These are phyloP conservation scores for Amanita muscaria DNA, from an alignment of 768 basidiomycete species.

Conservation along the genomic window DNA sequence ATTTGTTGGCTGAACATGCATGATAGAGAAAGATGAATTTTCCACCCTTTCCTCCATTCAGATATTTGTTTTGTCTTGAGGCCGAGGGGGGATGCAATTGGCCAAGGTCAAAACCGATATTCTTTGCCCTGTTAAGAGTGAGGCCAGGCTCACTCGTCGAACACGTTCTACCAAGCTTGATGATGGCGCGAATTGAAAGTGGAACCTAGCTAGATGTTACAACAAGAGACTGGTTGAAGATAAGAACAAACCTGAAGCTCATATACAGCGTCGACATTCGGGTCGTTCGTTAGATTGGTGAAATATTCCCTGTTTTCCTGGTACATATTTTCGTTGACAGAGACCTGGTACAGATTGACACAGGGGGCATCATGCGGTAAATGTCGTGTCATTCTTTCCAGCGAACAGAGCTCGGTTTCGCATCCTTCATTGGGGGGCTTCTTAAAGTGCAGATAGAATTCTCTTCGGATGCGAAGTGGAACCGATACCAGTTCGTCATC, in stretches of 20 bases:
- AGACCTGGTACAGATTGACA: constrained; percentile 73
- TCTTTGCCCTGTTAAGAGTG: constrained; percentile 77
- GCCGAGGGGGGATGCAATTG: constrained; percentile 63
- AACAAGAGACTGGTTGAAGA: background rate
- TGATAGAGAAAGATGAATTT: constrained; percentile 90
- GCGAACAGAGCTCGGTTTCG: constrained; percentile 55
- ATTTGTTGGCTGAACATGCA: constrained; percentile 59
- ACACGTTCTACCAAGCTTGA: constrained; percentile 83
- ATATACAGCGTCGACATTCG: constrained; percentile 90
- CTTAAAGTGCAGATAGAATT: constrained; percentile 91
- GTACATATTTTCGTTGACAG: constrained; percentile 78
- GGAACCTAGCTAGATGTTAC: constrained; percentile 50
- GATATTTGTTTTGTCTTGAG: constrained; percentile 58
- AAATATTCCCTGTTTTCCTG: constrained; percentile 85
- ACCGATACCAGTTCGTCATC: constrained; percentile 73
- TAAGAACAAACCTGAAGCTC: constrained; percentile 68
- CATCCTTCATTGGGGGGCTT: constrained; percentile 59
- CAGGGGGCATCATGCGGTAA: constrained; percentile 75
- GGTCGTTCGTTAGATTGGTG: constrained; percentile 85
- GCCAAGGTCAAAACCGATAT: constrained; percentile 70
- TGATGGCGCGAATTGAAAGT: constrained; percentile 67
- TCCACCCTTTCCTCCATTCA: constrained; percentile 57
- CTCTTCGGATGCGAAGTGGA: constrained; percentile 77
- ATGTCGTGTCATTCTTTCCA: constrained; percentile 65
- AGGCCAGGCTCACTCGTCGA: constrained; percentile 51